Evolutionary conservation across 768 basidiomycete species (phyloP), one percentile per base, ranked within the genome.

Genomic region (Mycena filopes): DNA sequence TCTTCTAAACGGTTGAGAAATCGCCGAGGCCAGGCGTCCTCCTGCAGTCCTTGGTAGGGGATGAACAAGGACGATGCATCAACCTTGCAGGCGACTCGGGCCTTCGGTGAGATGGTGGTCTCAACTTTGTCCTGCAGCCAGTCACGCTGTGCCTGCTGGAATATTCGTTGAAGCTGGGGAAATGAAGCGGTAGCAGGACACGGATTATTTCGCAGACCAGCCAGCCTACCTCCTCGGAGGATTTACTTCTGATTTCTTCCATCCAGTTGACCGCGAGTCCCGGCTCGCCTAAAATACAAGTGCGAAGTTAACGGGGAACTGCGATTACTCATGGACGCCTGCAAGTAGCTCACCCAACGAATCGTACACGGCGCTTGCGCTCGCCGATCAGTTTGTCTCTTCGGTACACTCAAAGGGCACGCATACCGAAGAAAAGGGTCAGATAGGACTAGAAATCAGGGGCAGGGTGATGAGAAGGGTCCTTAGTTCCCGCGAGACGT

Each of bases 381-480:
- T 53, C 47, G 63, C 48, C 49, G 58, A 68, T 68, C 61, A 63
- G 62, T 46, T 48, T 47, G 40, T 60, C 67, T 56, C 28, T 48
- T 48, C 58, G 58, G 58, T 55, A 43, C n/a, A 28, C 38, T 53
- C 57, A 21, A 36, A 48, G 56, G 36, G 15, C 63, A 42, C 18
- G 71, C 82, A 70, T 76, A 90, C 89, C 89, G 84, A 67, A 87
- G 79, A 73, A 90, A 87, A 15, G 88, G 84, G 71, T 96, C 92
- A 42, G 88, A 90, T 29, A 95, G 76, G 25, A 94, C 89, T 89
- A 72, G 49, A 55, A 48, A 33, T 41, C 47, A 51, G 47, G 50
- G 23, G 18, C 28, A 48, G 55, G 29, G 21, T 42, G 51, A 55
- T 28, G 26, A 57, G 63, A 48, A n/a, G 29, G 26, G 43, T 66